These are phyloP conservation scores for Adenanthera pavonina DNA, from an alignment of 306 rosid species.

Conservation along the genomic window DNA sequence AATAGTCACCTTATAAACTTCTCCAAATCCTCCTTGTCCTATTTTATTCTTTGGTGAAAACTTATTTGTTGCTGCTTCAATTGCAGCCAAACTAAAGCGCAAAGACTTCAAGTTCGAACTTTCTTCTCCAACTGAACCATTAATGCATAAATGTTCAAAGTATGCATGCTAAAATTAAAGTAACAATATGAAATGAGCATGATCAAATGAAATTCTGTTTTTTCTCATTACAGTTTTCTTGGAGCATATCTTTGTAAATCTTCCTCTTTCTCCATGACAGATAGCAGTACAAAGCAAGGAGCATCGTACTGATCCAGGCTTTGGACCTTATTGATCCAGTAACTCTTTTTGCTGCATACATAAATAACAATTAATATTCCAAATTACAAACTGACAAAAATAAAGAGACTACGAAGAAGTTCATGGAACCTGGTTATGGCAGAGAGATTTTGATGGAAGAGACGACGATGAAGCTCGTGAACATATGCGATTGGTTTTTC, in stretches of 20 bases:
- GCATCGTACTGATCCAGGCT: background rate
- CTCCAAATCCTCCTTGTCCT: background rate
- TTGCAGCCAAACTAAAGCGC: background rate
- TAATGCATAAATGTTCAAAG: background rate
- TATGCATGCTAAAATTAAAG: background rate
- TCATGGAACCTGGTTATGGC: background rate
- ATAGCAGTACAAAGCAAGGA: background rate
- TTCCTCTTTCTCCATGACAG: background rate
- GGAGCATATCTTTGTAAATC: background rate
- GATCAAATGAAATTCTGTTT: background rate
- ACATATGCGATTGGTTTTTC: background rate
- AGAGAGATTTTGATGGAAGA: background rate
- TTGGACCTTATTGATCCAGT: background rate
- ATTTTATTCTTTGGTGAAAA: background rate
- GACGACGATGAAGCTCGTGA: background rate
- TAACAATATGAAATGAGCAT: background rate
- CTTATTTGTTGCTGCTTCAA: background rate
- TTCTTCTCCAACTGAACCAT: background rate
- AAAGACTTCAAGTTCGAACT: background rate
- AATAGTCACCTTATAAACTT: background rate
- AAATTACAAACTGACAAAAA: background rate
- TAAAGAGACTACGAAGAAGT: background rate
- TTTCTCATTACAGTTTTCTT: background rate
- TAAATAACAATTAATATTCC: no score
- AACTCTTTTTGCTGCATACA: no score